Percentiles rank a stretch among this genome's conserved stretches.
Conservation (phyloP, 106 monocot species). For the Iris macrosiphon region DNA sequence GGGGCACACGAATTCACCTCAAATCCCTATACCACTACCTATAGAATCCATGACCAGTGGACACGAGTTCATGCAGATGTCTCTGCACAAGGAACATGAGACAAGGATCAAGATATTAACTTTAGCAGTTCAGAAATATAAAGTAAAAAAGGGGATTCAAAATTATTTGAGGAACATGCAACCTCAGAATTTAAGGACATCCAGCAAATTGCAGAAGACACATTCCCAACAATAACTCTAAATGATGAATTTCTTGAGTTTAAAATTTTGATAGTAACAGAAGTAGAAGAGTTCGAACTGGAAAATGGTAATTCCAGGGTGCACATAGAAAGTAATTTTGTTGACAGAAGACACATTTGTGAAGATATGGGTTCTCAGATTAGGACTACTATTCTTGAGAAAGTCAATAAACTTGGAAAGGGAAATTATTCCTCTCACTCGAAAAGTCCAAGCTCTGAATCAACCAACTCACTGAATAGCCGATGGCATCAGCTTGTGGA, state of each 20-base stretch:
- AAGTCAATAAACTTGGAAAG: constrained; percentile 52
- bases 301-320: neutral
- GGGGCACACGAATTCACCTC: no score
- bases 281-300: neutral
- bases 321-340: neutral
- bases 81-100: no score
- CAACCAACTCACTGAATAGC: constrained; percentile 26
- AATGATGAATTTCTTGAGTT: neutral
- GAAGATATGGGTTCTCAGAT: neutral
- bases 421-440: constrained; percentile 26
- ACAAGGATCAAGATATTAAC: no score
- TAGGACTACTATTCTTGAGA: constrained; percentile 60
- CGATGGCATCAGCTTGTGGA: constrained; percentile 58
- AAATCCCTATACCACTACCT: no score
- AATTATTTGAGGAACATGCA: neutral
- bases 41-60: no score
- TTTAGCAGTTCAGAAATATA: no score
- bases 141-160: no score
- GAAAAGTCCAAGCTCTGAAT: constrained; percentile 6
- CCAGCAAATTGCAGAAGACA: neutral
- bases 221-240: neutral
- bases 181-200: neutral
- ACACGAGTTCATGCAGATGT: no score
- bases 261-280: neutral
- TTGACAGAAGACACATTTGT: neutral